Evolutionary conservation across 495 filamentous ascomycete species (phyloP), one percentile per base, ranked within the genome.

Genomic region (Podospora conica): DNA sequence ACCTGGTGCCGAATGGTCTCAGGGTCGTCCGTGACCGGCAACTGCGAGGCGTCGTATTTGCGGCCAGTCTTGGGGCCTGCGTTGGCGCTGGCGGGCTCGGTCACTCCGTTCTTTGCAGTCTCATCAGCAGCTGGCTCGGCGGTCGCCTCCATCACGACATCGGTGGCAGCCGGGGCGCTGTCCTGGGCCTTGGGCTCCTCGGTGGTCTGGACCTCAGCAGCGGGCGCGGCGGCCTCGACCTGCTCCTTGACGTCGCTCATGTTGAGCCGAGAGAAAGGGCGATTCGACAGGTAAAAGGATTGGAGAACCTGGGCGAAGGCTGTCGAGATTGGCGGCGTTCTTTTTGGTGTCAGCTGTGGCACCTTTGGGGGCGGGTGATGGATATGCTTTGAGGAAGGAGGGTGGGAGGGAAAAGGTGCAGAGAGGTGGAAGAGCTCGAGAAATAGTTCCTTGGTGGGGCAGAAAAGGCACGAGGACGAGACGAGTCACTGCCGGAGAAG

Each of bases 11-110:
- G 69, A 68, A 95, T 93, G 76, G 89, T 83, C 28, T 82, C 83
- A 3, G 90, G 88, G 72, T 96, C 90, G 60, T 88, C 84, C 21
- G 86, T 88, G 67, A 87, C 85, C 55, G 86, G 79, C 65, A 85
- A 83, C 20, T 78, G 73, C 29, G 82, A 82, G 24, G 88, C 83
- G 70, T 94, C 88, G 66, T 86, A 91, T 75, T 89, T 91, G 71
- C 74, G 77, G 69, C 86, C 84, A 68, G 71, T 78, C 66, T 72
- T 71, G 66, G 27, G 62, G 74, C 66, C 22, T 15, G 58, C 65
- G 24, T 65, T 64, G 23, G 68, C 70, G 70, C 69, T 74, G 53
- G 66, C 59, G 1, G 68, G 64, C 40, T 66, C 66, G 56, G 69
- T 58, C 27, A 76, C 69, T 10, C 55, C 60, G 33, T 69, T 68